Base-by-base conservation (phyloP, 208 protist genomes). In the Borovskyia barvae region DNA sequence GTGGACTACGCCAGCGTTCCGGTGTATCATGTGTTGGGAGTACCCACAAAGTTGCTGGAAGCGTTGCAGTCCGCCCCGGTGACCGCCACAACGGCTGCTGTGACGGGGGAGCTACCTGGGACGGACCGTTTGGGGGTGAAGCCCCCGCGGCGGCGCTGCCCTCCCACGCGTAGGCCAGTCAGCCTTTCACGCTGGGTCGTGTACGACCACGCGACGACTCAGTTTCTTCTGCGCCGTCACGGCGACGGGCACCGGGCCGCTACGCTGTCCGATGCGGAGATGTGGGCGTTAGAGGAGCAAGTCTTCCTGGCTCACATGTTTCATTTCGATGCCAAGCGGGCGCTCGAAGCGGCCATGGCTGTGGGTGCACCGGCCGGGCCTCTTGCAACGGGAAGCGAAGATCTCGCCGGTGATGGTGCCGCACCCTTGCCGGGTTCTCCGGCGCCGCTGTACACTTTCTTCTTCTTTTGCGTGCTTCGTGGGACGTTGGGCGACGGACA, bases 301-400 rank as follows among this genome's bases (percentile, higher is more conserved):
- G 54, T 77, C 4, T 72, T 77, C 26, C 30, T 77, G 1, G 65
- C 50, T 4, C 72, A 77, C 17, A 65, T 59, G 5, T 77, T 65
- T 42, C 24, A n/a, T 28, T 73, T 77, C 29, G 55, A 65, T 25
- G 42, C 65, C 1, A 43, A 50, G 42, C 11, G 8, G 20, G 57
- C 57, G 17, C 62, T 57, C 45, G 39, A 60, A 7, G 66, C 66
- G 25, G 66, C 66, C 7, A 26, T 29, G 5, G 39, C 39, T 8
- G 46, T 43, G 5, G 51, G 35, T 37, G n/a, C 22, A 32, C 15
- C 37, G 7, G 3, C 24, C 14, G n/a, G n/a, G n/a, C n/a, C n/a
- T n/a, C n/a, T n/a, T n/a, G n/a, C n/a, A n/a, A n/a, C n/a, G n/a
- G n/a, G n/a, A n/a, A n/a, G n/a, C n/a, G n/a, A n/a, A n/a, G n/a